phyloP scores from a whole-genome alignment of 257 asterid species.

The Verbena officinalis region DNA sequence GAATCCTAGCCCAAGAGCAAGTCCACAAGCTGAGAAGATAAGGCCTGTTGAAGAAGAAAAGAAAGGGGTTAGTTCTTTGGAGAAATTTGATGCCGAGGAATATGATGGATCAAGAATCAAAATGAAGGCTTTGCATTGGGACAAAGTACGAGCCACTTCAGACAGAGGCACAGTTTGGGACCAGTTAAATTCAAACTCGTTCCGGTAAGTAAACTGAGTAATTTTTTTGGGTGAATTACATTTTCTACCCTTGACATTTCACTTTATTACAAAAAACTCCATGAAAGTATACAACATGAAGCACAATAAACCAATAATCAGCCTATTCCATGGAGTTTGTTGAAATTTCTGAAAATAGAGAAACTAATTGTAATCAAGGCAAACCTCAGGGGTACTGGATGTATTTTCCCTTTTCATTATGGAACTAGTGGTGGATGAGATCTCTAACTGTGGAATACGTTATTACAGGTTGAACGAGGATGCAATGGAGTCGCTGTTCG shows the following conservation, averaged over 20 bases:
- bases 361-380: too few relatives aligned
- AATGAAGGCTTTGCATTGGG: conserved; percentile 92
- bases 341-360: too few relatives aligned
- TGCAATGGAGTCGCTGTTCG: conserved; percentile 87
- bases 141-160: conserved; percentile 78
- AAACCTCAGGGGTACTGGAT: too few relatives aligned
- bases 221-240: too few relatives aligned
- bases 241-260: too few relatives aligned
- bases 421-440: not conserved
- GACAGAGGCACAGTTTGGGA: conserved; percentile 89
- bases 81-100: conserved; percentile 44
- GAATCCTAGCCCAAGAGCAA: conserved; percentile 44
- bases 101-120: conserved; percentile 61
- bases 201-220: conserved; percentile 62
- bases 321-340: too few relatives aligned
- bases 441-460: conserved; percentile 31
- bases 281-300: too few relatives aligned
- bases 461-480: conserved; percentile 74
- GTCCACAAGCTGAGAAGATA: conserved; percentile 37
- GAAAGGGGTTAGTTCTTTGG: conserved; percentile 35
- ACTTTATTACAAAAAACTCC: too few relatives aligned
- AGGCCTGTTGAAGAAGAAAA: conserved; percentile 38
- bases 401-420: too few relatives aligned
- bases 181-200: conserved; percentile 75
- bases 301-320: too few relatives aligned